Evolutionary conservation across 148 eudicot genomes (phyloP).

Genomic region (Amaranthus hypochondriacus): DNA sequence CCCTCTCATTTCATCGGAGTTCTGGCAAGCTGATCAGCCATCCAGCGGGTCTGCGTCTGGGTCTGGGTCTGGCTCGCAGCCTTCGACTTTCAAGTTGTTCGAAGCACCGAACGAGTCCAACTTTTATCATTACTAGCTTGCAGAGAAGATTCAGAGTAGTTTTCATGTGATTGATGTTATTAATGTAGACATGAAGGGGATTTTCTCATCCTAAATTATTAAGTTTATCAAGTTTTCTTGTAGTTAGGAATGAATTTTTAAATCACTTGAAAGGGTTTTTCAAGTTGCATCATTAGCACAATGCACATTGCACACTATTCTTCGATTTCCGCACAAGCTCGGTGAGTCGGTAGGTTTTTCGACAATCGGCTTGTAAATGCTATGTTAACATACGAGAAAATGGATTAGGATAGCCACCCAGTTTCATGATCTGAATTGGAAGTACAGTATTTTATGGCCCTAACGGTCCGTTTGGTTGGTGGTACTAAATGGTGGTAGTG

Average conservation of each 20-base stretch:
- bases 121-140: slow-evolving; percentile 38
- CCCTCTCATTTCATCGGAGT: slow-evolving; percentile 33
- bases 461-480: too few relatives aligned
- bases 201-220: slow-evolving; percentile 3
- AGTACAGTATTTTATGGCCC: too few relatives aligned
- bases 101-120: slow-evolving; percentile 46
- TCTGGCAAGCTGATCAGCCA: slow-evolving; percentile 47
- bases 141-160: not conserved
- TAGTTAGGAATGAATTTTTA: slow-evolving; percentile 12
- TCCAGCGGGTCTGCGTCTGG: not conserved
- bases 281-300: too few relatives aligned
- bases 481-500: too few relatives aligned
- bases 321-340: too few relatives aligned
- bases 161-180: not conserved
- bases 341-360: too few relatives aligned
- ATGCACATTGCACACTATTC: too few relatives aligned
- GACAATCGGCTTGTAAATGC: too few relatives aligned
- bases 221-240: slow-evolving; percentile 11
- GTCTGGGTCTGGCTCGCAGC: slow-evolving; percentile 19
- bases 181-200: not conserved
- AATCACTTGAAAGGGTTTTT: too few relatives aligned
- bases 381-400: too few relatives aligned
- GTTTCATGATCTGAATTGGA: too few relatives aligned
- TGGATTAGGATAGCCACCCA: too few relatives aligned
- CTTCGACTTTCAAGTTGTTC: slow-evolving; percentile 41